Percentiles rank a stretch among this genome's conserved stretches.
phyloP scores from a whole-genome alignment of 2,329 filamentous ascomycete species.

The Dendrostoma leiphaemia region DNA sequence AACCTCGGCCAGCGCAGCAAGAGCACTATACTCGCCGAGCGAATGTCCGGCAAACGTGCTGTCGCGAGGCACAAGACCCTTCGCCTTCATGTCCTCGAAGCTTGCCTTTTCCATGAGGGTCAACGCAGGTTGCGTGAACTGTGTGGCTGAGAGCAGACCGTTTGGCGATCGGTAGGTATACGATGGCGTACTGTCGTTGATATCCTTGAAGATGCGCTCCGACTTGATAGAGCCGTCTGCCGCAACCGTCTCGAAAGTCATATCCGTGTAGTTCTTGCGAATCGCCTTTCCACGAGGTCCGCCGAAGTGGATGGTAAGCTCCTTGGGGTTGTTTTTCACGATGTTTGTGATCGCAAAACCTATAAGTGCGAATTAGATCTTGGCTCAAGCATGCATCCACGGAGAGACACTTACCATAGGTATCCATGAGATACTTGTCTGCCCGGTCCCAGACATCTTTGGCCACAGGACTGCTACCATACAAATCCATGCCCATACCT shows the following conservation, averaged over 20 bases:
- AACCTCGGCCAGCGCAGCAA: conserved; percentile 93
- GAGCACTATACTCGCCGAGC: conserved; percentile 94
- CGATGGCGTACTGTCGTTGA: conserved; percentile 85
- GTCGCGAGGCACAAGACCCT: conserved; percentile 92
- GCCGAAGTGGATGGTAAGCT: conserved; percentile 97
- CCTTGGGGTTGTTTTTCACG: conserved; percentile 99
- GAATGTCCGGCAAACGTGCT: conserved; percentile 98
- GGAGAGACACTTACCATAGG: conserved; percentile 70
- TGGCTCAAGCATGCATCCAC: neutral
- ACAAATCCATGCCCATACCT: conserved; percentile 99
- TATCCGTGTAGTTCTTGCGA: conserved; percentile 98
- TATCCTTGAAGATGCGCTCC: conserved; percentile 99
- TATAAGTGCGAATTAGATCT: conserved; percentile 30
- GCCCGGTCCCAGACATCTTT: conserved; percentile 98
- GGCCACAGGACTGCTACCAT: conserved; percentile 87
- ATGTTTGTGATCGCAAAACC: conserved; percentile 98
- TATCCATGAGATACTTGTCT: conserved; percentile 97
- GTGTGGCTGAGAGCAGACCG: conserved; percentile 90
- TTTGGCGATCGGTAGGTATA: conserved; percentile 97
- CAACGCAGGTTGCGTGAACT: conserved; percentile 96
- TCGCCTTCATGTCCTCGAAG: conserved; percentile 98
- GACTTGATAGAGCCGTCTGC: conserved; percentile 92
- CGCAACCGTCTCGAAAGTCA: conserved; percentile 98
- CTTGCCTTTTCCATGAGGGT: conserved; percentile 99
- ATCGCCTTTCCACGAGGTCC: conserved; percentile 96